Percentiles rank a stretch among this genome's conserved stretches.
Conservation (phyloP, 1,284 basidiomycete species). For the Sparassis latifolia region DNA sequence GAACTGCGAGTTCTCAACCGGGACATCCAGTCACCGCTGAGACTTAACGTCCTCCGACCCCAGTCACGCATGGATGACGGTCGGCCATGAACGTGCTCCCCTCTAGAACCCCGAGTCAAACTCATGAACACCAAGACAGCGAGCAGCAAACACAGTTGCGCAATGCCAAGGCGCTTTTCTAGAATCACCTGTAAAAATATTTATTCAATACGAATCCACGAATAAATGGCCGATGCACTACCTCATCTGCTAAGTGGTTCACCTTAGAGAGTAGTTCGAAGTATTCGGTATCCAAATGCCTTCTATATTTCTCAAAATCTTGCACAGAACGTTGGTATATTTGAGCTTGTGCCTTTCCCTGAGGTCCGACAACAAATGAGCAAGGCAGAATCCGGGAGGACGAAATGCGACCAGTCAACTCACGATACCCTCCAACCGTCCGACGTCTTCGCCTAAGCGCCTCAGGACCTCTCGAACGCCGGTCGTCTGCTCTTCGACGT, state of each 20-base stretch:
- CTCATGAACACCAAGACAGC: slow-evolving; percentile 79
- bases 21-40: slow-evolving; percentile 48
- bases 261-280: slow-evolving; percentile 59
- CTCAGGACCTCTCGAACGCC: slow-evolving; percentile 73
- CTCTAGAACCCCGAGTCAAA: slow-evolving; percentile 72
- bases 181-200: slow-evolving; percentile 52
- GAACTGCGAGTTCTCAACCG: slow-evolving; percentile 34
- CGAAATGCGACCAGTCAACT: slow-evolving; percentile 25
- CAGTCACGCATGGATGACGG: slow-evolving; percentile 39
- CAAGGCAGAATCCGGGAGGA: not conserved
- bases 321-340: slow-evolving; percentile 57
- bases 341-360: slow-evolving; percentile 65
- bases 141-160: slow-evolving; percentile 74
- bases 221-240: slow-evolving; percentile 18
- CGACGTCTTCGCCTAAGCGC: slow-evolving; percentile 79
- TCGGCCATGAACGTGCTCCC: slow-evolving; percentile 28
- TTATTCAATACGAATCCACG: not conserved
- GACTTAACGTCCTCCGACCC: slow-evolving; percentile 47
- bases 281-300: slow-evolving; percentile 65
- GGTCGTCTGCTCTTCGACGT: slow-evolving; percentile 86
- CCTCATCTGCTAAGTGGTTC: slow-evolving; percentile 71
- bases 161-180: slow-evolving; percentile 80
- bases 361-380: not conserved
- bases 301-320: slow-evolving; percentile 67
- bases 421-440: slow-evolving; percentile 70